Evolutionary conservation across 306 rosid species (phyloP).

Genomic region (Acacia acuminata): DNA sequence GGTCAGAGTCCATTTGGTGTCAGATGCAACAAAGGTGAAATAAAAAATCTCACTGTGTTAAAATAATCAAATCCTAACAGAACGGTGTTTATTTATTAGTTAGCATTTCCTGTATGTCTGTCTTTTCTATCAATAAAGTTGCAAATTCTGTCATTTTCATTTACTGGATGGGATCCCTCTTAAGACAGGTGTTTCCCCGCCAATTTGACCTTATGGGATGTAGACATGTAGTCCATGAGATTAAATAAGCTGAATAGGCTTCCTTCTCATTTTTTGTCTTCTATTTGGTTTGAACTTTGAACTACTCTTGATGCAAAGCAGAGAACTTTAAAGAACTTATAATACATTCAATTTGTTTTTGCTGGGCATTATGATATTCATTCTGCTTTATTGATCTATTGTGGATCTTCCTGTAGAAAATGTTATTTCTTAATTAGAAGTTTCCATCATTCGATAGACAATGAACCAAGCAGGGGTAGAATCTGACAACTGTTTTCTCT

Average conservation of each 20-base stretch:
- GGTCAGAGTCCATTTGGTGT: constrained; percentile 84
- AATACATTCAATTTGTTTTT: not conserved
- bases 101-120: constrained; percentile 19
- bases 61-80: not conserved
- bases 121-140: constrained; percentile 21
- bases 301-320: not conserved
- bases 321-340: constrained; percentile 7
- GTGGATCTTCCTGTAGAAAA: not conserved
- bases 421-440: not conserved
- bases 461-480: constrained; percentile 9
- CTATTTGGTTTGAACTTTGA: not conserved
- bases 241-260: not conserved
- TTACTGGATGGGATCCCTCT: constrained; percentile 4
- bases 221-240: not conserved
- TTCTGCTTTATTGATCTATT: constrained; percentile 5
- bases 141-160: constrained; percentile 19
- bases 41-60: constrained; percentile 20
- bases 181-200: not conserved
- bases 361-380: not conserved
- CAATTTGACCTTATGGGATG: not conserved
- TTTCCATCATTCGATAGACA: not conserved
- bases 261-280: not conserved
- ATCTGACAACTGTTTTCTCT: constrained; percentile 38
- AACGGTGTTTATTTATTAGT: constrained; percentile 18
- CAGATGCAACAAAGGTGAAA: constrained; percentile 90